Conservation (phyloP, 2,329 filamentous ascomycete species). For the Penicillium olsonii region DNA sequence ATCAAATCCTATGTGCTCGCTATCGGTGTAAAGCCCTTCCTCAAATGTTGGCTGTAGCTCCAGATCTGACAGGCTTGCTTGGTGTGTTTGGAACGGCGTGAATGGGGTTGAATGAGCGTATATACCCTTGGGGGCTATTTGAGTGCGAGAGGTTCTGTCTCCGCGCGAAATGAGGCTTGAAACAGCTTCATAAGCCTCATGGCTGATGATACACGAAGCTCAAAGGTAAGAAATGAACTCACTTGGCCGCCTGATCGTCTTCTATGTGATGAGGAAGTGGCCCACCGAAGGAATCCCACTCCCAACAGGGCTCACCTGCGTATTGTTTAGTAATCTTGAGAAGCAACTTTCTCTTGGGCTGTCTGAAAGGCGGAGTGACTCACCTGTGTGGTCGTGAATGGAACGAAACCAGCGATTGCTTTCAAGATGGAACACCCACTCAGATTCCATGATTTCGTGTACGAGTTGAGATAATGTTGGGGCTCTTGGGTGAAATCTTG, state of each 20-base stretch:
- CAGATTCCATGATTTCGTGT: conserved; percentile 2
- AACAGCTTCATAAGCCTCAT: too few species aligned
- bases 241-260: too few species aligned
- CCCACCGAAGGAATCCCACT: too few species aligned
- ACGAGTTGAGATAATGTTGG: neutral
- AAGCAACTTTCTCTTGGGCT: too few species aligned
- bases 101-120: neutral
- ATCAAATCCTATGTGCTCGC: neutral
- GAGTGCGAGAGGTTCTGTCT: neutral
- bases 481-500: too few species aligned
- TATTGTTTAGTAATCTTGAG: too few species aligned
- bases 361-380: neutral
- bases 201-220: too few species aligned
- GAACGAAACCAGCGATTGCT: conserved; percentile 8
- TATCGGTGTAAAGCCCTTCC: neutral
- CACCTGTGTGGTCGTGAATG: conserved; percentile 5
- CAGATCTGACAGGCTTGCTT: conserved; percentile 1
- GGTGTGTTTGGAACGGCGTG: neutral
- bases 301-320: too few species aligned
- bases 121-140: neutral
- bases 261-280: too few species aligned
- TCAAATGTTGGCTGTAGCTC: neutral
- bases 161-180: neutral
- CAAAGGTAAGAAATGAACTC: too few species aligned
- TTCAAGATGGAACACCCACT: conserved; percentile 4